Base-by-base conservation (phyloP, 2,329 filamentous ascomycete species). In the Aspergillus japonicus region DNA sequence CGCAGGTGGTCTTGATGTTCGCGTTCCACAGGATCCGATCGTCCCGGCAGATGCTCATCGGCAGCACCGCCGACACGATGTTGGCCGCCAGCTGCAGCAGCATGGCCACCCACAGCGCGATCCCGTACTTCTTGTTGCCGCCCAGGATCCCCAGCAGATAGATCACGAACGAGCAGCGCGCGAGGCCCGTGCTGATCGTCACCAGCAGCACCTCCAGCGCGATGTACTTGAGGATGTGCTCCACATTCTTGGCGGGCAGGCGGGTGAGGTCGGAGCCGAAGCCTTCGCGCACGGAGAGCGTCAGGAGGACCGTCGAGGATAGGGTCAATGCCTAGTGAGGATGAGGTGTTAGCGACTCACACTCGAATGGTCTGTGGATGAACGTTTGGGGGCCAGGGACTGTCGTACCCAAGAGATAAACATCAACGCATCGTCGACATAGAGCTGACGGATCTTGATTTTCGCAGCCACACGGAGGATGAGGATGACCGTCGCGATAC, bases 11-110 rank as follows among this genome's bases (percentile, higher is more conserved):
- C 12, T 62, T 56, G 2, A 62, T 63, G 0, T 42, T 29, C 6
- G 66, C 58, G 4, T 65, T 57, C 70, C 70, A 72, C 11, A 69
- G 64, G 6, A 63, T 64, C 0, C 61, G 65, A 2, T 54, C 59
- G 50, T 69, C 59, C 26, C 63, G 65, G 14, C 70, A 73, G 50
- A 68, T 64, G 2, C 65, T 56, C 35, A 71, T 71, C 3, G 72
- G 61, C 14, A 71, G 66, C 7, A 70, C 54, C 26, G 71, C 63
- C 16, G 66, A 65, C 16, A 69, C 52, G 5, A 48, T 19, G 39
- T 73, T 72, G 6, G 66, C 56, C 10, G 67, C 26, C n/a, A 68
- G 23, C 35, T 72, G 69, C 29, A 71, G 23, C 5, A 42, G 23
- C 6, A 56, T 50, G 2, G 54, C 31, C 5, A n/a, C 24, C 47